A percentile compares a stretch with the other conserved stretches of the same genome.
Evolutionary conservation across 176 grass and related monocot genomes (phyloP).

Genomic region (Carex scoparia): DNA sequence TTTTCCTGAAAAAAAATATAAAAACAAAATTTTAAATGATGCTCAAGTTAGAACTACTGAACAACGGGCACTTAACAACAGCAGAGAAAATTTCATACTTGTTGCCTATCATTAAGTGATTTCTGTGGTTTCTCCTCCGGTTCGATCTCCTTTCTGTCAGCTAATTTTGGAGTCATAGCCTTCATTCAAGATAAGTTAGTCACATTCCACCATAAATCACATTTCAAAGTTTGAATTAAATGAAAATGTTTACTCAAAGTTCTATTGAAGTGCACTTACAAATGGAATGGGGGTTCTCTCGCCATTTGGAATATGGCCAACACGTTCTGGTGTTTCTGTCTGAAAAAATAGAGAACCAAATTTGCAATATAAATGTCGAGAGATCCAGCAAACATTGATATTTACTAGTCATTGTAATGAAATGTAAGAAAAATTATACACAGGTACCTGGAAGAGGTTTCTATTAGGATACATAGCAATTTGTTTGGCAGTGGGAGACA

Average conservation of each 20-base stretch:
- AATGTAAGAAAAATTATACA: conserved; percentile 15
- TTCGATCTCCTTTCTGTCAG: conserved; percentile 65
- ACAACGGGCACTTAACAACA: conserved; percentile 14
- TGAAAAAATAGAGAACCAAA: conserved; percentile 32
- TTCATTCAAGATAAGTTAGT: conserved; percentile 41
- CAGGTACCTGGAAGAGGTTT: conserved; percentile 34
- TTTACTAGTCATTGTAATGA: conserved; percentile 32
- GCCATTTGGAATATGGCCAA: conserved; percentile 45
- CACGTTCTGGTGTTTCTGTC: conserved; percentile 63
- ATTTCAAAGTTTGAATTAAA: not conserved
- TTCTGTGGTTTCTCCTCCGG: conserved; percentile 95
- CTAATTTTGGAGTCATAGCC: conserved; percentile 52
- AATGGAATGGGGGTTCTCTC: conserved; percentile 48
- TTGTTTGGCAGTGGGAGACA: conserved; percentile 79
- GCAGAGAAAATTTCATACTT: conserved; percentile 36
- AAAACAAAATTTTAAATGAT: conserved; percentile 24
- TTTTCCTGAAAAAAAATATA: conserved; percentile 60
- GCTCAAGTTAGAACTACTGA: conserved; percentile 25
- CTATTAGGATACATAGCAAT: conserved; percentile 63
- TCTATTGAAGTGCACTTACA: conserved; percentile 48
- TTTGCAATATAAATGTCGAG: conserved; percentile 27
- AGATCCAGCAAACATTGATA: conserved; percentile 15
- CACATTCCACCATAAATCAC: conserved; percentile 17
- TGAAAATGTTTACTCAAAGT: not conserved
- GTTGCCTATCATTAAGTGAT: conserved; percentile 97